These are phyloP conservation scores for Pseudogymnoascus verrucosus DNA, from an alignment of 2,329 filamentous ascomycete species.

Conservation along the genomic window DNA sequence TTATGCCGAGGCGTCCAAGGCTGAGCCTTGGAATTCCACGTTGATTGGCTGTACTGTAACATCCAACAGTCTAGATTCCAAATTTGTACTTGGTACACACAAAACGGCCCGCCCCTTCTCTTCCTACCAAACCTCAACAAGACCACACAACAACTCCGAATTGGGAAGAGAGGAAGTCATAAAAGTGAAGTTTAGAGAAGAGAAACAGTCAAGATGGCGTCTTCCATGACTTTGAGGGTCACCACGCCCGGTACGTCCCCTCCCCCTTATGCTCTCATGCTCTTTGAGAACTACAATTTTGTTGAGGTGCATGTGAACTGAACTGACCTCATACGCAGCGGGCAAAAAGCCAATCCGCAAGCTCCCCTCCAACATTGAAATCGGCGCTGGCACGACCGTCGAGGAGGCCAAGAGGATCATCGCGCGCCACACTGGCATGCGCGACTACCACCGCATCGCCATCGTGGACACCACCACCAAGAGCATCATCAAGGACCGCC, in stretches of 20 bases:
- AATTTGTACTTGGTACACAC: neutral
- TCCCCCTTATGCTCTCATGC: no score
- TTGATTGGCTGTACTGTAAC: neutral
- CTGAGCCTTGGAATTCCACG: neutral
- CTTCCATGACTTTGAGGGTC: constrained; percentile 8
- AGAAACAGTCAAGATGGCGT: neutral
- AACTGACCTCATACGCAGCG: constrained; percentile 15
- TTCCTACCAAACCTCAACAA: neutral
- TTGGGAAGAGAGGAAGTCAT: constrained; percentile 2
- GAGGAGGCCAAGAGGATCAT: constrained; percentile 52
- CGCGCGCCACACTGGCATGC: constrained; percentile 42
- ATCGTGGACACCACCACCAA: constrained; percentile 52
- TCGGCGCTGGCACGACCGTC: constrained; percentile 40
- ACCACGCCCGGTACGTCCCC: constrained; percentile 1
- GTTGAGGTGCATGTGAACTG: neutral
- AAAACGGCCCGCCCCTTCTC: constrained; percentile 1
- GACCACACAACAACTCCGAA: neutral
- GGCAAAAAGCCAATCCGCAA: constrained; percentile 31
- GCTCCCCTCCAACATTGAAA: constrained; percentile 46
- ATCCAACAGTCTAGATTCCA: neutral
- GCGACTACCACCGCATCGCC: constrained; percentile 54
- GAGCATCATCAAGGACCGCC: constrained; percentile 56
- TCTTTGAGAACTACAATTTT: constrained; percentile 1
- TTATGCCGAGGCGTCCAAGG: constrained; percentile 4
- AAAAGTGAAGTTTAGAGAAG: neutral